Evolutionary conservation across 352 stramenopile species (phyloP), one percentile per base, ranked within the genome.

Genomic region (Plasmopara halstedii): DNA sequence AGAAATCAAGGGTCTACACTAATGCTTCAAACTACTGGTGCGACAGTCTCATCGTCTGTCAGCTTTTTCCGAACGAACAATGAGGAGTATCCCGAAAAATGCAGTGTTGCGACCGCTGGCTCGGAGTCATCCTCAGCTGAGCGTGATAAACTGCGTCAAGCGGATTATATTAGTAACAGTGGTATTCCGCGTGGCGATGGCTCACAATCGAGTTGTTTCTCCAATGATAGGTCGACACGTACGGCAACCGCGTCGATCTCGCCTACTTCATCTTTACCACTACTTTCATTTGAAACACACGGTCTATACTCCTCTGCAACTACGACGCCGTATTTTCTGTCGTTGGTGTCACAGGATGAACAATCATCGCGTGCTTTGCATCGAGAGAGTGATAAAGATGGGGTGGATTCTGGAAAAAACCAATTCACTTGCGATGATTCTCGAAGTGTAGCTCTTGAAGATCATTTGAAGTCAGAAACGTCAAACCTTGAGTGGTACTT

Each of bases 401-500:
- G 56, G 1, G 47, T 39, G n/a, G 37, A 44, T 38, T 23, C 59
- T 15, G 54, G 67, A 38, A 46, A 33, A 8, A 56, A 62, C 6
- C 53, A 58, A 21, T 33, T 21, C 15, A 46, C 44, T 26, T 27
- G 45, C 9, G 50, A 43, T 22, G 23, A 29, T 14, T 37, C 58
- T 2, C 42, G 17, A 29, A 35, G n/a, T 35, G 20, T 19, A 42
- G 43, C 31, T 33, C 43, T 53, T 29, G 53, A 70, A 31, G 38
- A 32, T 9, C 47, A 47, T 6, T 41, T 42, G 26, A 35, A 46
- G 25, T 55, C 64, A 7, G 67, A 81, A 2, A 42, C 58, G 17
- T 67, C 69, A n/a, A 80, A 63, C 29, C 83, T 81, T 27, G 75
- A 87, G 27, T 88, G 77, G 77, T 83, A 83, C 20, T 48, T 91